Conservation (phyloP, 208 protist species). For the Trypanosoma platydactyli region DNA sequence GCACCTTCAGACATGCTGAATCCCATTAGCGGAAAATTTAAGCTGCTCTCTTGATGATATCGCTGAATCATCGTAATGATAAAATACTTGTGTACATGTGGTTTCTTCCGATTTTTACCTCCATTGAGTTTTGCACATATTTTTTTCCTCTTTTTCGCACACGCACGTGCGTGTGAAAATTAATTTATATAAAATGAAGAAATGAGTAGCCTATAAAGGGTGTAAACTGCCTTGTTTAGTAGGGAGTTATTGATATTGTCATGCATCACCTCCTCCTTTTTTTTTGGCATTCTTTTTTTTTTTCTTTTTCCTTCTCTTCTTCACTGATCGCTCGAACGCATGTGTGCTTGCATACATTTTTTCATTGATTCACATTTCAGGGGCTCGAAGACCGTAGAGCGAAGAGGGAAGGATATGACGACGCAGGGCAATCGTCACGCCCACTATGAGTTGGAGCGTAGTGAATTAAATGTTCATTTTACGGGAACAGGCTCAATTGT, state of each 20-base stretch:
- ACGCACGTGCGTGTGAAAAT: background rate
- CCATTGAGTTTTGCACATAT: background rate
- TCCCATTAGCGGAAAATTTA: slow-evolving; percentile 67
- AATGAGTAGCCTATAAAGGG: background rate
- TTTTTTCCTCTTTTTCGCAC: slow-evolving; percentile 6
- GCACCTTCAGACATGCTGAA: slow-evolving; percentile 47
- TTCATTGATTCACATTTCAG: background rate
- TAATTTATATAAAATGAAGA: background rate
- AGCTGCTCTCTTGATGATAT: slow-evolving; percentile 51
- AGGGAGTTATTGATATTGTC: slow-evolving; percentile 2
- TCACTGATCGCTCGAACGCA: background rate
- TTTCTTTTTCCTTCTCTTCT: slow-evolving; percentile 21
- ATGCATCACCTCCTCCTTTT: background rate
- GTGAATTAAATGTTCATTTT: slow-evolving; percentile 28
- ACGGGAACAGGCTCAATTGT: slow-evolving; percentile 38
- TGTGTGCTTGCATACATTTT: slow-evolving; percentile 12
- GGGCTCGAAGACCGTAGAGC: background rate
- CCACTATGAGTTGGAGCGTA: slow-evolving; percentile 28
- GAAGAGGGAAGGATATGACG: slow-evolving; percentile 1
- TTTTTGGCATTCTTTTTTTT: slow-evolving; percentile 10
- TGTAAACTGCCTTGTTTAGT: too few species aligned
- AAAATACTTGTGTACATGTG: too few species aligned
- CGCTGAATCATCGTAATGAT: background rate
- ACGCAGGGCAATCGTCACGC: slow-evolving; percentile 7
- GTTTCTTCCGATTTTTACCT: background rate